Evolutionary conservation across 768 basidiomycete species (phyloP), one percentile per base, ranked within the genome.

Genomic region (Hemileccinum rubropunctum): DNA sequence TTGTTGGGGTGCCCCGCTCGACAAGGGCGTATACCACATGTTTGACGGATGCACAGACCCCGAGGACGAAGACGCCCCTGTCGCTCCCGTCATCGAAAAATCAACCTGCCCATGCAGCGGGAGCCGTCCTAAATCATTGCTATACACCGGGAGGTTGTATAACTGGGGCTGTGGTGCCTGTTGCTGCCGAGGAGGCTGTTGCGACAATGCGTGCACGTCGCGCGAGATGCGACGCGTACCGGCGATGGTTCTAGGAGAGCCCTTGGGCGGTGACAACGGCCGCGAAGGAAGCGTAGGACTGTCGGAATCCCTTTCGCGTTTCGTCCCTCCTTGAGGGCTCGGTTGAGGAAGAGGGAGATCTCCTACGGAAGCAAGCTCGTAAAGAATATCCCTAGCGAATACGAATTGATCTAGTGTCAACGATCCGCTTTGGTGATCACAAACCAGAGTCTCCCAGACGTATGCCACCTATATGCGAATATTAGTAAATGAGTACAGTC

Each of bases 361-460:
- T 2, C 86, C 85, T 4, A 82, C 84, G 0, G 77, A 82, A 4
- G 86, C 84, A 1, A 89, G 71, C 55, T 89, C 85, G 54, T 81
- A 87, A 17, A 88, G 67, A 36, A 89, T 78, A 57, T 88, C 85
- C 85, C 86, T 87, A 52, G 11, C 11, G 44, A 37, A 8, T 9
- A 12, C 28, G 9, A 12, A 12, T 30, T 30, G 5, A 33, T 17
- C 17, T 13, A 20, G 20, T 8, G 15, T 20, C 26, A 27, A 27
- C 18, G 9, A 35, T 26, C 17, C 13, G 2, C 8, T 9, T 13
- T 8, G 21, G 41, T 35, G 21, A 17, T 30, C 33, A 61, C 75
- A 42, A 45, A 80, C 78, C 78, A 77, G 38, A 80, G 58, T 45
- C 77, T 66, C 14, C 79, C 79, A 2, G 76, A 67, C 2, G 73